Evolutionary conservation across 306 rosid species (phyloP), one percentile per base, ranked within the genome.

Genomic region (Lathyrus tuberosus): DNA sequence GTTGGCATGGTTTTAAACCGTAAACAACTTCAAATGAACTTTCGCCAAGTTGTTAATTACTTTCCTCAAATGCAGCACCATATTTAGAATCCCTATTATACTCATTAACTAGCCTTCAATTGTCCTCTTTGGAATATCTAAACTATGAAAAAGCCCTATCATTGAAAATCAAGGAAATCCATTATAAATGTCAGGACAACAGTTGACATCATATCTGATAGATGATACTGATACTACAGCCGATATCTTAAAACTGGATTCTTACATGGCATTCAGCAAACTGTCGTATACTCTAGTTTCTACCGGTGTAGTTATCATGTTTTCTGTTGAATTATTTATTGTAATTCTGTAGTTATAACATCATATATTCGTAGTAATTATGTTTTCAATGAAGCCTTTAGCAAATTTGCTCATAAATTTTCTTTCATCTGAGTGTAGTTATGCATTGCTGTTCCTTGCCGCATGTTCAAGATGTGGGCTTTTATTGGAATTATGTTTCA

Each of bases 391-490:
- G 70, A 48, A 56, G 42, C 69, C 60, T 47, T 59, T 28, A 26
- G 15, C 71, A 69, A 48, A 46, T 65, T 35, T 30, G 35, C 64
- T 73, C 72, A 66, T 62, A 62, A 52, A 72, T 63, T 52, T 47
- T 63, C 4, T 56, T 79, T 69, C 26, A 66, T 66, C 35, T 33
- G 22, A 71, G 26, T 83, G 77, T 87, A 94, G 98, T 67, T 94
- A 12, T 94, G 97, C 85, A 88, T 94, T 65, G 98, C 96, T 42
- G 92, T 94, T 85, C 98, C 98, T 58, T 94, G 96, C 75, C 97
- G 83, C 86, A 81, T 88, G 65, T 90, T 94, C 91, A 88, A 90
- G 92, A 59, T 87, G 58, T 88, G 98, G 98, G 98, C 98, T 3
- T 94, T 94, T 72, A 70, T 84, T 17, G 97, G 97, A 71, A 90